Percentiles rank a stretch among this genome's conserved stretches.
Conservation (phyloP, 2,329 filamentous ascomycete genomes). For the Penicillium hordei region DNA sequence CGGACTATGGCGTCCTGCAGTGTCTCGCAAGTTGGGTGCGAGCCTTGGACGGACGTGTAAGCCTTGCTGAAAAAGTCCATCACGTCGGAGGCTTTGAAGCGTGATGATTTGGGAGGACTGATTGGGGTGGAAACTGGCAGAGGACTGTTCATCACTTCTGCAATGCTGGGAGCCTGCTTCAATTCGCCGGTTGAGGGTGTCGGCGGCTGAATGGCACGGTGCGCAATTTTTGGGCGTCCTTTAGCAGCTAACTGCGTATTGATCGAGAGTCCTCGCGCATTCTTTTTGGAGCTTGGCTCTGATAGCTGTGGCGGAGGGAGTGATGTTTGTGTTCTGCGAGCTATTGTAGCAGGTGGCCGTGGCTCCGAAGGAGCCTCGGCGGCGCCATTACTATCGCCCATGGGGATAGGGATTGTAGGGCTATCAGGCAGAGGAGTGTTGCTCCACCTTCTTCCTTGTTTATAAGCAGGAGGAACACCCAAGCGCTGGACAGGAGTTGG, state of each 20-base stretch:
- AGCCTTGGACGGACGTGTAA: constrained; percentile 32
- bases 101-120: constrained; percentile 26
- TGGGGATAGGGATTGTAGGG: constrained; percentile 33
- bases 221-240: constrained; percentile 35
- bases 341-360: constrained; percentile 12
- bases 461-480: constrained; percentile 34
- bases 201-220: constrained; percentile 39
- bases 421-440: constrained; percentile 37
- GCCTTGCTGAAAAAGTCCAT: constrained; percentile 45
- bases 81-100: constrained; percentile 40
- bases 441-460: constrained; percentile 34
- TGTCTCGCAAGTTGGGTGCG: constrained; percentile 42
- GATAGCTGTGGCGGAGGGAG: constrained; percentile 17
- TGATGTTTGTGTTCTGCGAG: constrained; percentile 12
- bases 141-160: constrained; percentile 45
- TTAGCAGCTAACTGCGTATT: constrained; percentile 40
- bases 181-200: constrained; percentile 30
- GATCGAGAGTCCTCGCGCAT: constrained; percentile 43
- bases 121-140: constrained; percentile 30
- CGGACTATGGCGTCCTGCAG: constrained; percentile 46
- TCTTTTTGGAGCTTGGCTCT: constrained; percentile 33
- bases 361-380: constrained; percentile 8
- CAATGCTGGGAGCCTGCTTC: constrained; percentile 39
- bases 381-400: constrained; percentile 9
- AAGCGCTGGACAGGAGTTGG: constrained; percentile 25